Conservation (phyloP, 2,329 filamentous ascomycete genomes). For the Leptoxyphium fumago region DNA sequence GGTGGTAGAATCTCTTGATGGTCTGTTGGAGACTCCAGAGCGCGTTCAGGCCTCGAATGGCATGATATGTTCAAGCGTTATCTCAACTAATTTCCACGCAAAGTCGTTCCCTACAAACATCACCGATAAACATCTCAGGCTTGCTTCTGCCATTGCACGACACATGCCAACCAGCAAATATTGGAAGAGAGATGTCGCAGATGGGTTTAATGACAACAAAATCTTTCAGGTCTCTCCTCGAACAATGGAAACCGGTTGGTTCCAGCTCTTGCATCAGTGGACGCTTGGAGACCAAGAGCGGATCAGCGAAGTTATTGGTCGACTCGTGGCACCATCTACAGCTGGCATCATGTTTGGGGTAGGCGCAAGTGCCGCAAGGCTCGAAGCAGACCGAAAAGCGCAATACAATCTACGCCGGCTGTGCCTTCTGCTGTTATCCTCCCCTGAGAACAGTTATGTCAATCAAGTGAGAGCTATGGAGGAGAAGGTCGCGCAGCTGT, state of each 20-base stretch:
- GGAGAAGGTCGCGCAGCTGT: conserved; percentile 74
- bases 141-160: conserved; percentile 64
- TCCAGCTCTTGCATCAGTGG: conserved; percentile 75
- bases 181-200: conserved; percentile 84
- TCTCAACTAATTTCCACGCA: conserved; percentile 67
- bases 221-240: conserved; percentile 62
- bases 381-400: conserved; percentile 89
- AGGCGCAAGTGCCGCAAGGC: conserved; percentile 76
- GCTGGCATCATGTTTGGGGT: conserved; percentile 98
- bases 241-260: conserved; percentile 61
- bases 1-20: conserved; percentile 66
- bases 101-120: conserved; percentile 80
- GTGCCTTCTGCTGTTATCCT: conserved; percentile 63
- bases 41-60: conserved; percentile 52
- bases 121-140: conserved; percentile 51
- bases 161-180: conserved; percentile 69
- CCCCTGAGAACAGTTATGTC: conserved; percentile 64
- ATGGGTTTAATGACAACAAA: conserved; percentile 78
- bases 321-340: conserved; percentile 71
- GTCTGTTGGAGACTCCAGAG: conserved; percentile 74
- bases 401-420: conserved; percentile 80
- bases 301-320: conserved; percentile 63
- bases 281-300: conserved; percentile 74
- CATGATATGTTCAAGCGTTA: conserved; percentile 44
- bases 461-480: conserved; percentile 57